Evolutionary conservation across 2,329 filamentous ascomycete species (phyloP).

Genomic region (Colletotrichum destructivum): DNA sequence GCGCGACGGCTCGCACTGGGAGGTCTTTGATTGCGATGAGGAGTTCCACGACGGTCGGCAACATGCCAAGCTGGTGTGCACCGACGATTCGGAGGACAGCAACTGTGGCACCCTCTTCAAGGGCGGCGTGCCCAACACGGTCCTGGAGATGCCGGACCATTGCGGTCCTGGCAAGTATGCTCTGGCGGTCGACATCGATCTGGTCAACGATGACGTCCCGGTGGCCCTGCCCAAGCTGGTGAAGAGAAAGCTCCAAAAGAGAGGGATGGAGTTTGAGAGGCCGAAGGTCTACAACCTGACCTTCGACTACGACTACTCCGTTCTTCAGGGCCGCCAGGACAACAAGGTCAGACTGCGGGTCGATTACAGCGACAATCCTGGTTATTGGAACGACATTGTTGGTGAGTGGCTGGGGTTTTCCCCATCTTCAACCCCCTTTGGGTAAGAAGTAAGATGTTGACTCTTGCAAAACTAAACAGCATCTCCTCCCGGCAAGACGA

Average conservation of each 20-base stretch:
- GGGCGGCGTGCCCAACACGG: constrained; percentile 9
- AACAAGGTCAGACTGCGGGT: constrained; percentile 6
- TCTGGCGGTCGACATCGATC: constrained; percentile 10
- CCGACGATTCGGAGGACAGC: constrained; percentile 7
- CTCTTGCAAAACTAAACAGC: too few relatives aligned
- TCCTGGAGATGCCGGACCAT: constrained; percentile 17
- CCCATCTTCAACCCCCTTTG: too few relatives aligned
- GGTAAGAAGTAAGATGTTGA: too few relatives aligned
- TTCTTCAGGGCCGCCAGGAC: background rate
- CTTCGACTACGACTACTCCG: constrained; percentile 20
- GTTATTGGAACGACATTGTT: constrained; percentile 11
- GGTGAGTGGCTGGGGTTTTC: background rate
- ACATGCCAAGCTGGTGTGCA: constrained; percentile 8
- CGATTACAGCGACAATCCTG: constrained; percentile 18
- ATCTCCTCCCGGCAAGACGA: too few relatives aligned
- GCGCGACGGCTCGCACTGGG: constrained; percentile 24
- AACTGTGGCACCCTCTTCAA: constrained; percentile 24
- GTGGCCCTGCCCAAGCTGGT: background rate
- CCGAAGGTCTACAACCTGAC: constrained; percentile 10
- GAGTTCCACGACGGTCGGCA: constrained; percentile 2
- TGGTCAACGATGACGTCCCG: background rate
- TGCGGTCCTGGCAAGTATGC: constrained; percentile 22
- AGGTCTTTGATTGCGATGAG: constrained; percentile 17
- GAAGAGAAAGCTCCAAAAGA: background rate
- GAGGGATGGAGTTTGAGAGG: background rate